Percentiles rank a stretch among this genome's conserved stretches.
These are phyloP conservation scores for Neurospora sp. DNA, from an alignment of 495 filamentous ascomycete genomes.

Conservation along the genomic window DNA sequence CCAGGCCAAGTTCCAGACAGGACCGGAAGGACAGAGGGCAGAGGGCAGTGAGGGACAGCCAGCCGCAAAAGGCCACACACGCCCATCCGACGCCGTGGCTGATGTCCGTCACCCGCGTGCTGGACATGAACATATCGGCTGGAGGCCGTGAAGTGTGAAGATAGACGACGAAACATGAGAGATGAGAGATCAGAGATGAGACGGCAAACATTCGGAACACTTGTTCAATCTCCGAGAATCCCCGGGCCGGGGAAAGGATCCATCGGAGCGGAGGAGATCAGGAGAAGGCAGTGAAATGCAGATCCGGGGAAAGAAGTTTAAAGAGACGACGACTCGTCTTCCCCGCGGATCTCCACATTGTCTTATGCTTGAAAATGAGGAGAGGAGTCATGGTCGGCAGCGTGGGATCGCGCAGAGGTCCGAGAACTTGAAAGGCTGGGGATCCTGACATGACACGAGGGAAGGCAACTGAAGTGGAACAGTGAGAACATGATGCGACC, in stretches of 20 bases:
- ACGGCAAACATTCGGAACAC: neutral
- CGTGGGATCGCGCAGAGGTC: neutral
- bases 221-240: neutral
- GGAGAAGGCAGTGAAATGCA: neutral
- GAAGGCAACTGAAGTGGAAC: neutral
- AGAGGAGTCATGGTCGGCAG: neutral
- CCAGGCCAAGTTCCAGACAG: neutral
- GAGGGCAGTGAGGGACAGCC: neutral
- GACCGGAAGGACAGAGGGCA: neutral
- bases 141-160: neutral
- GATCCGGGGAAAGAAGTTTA: neutral
- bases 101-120: neutral
- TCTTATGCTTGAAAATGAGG: neutral
- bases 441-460: neutral
- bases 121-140: neutral
- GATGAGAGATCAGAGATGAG: neutral
- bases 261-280: neutral
- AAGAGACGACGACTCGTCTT: neutral
- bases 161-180: neutral
- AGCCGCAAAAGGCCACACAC: neutral
- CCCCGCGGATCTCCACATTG: neutral
- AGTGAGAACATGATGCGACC: neutral
- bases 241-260: neutral
- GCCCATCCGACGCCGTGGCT: neutral
- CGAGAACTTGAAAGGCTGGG: neutral